Percentiles rank a stretch among this genome's conserved stretches.
Conservation (phyloP, 2,329 filamentous ascomycete genomes). For the Teratosphaeria nubilosa region DNA sequence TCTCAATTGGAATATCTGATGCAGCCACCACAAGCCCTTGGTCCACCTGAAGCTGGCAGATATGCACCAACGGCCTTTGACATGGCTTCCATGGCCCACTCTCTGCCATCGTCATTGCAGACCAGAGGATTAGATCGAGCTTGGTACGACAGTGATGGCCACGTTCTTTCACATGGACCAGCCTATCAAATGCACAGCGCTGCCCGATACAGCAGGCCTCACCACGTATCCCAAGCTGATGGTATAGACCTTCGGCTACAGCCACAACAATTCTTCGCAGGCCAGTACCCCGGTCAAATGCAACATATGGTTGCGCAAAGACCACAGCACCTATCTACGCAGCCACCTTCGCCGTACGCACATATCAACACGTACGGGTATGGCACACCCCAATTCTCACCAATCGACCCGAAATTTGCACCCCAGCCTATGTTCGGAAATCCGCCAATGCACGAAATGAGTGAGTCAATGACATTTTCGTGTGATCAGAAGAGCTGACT, state of each 20-base stretch:
- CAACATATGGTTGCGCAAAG: background rate
- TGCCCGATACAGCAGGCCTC: constrained; percentile 11
- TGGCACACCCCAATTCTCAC: constrained; percentile 11
- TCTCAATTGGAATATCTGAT: constrained; percentile 7
- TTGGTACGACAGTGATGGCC: constrained; percentile 4
- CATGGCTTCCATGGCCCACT: constrained; percentile 6
- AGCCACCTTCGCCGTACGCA: constrained; percentile 12
- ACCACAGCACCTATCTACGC: background rate
- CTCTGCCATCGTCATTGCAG: constrained; percentile 4
- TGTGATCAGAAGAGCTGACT: background rate
- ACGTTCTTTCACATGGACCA: constrained; percentile 4
- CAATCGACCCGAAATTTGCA: constrained; percentile 15
- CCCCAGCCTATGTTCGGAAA: constrained; percentile 11
- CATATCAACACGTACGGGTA: constrained; percentile 18
- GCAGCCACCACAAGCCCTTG: background rate
- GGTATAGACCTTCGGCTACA: background rate
- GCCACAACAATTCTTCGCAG: background rate
- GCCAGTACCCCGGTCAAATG: background rate
- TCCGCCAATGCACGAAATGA: constrained; percentile 8
- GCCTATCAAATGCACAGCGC: constrained; percentile 11
- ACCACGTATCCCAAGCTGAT: constrained; percentile 3
- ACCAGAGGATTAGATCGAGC: background rate
- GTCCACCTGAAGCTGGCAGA: background rate
- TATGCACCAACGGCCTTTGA: constrained; percentile 6
- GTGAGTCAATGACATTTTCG: constrained; percentile 4